Evolutionary conservation across 257 asterid species (phyloP).

Genomic region (Thymus mandschuricus): DNA sequence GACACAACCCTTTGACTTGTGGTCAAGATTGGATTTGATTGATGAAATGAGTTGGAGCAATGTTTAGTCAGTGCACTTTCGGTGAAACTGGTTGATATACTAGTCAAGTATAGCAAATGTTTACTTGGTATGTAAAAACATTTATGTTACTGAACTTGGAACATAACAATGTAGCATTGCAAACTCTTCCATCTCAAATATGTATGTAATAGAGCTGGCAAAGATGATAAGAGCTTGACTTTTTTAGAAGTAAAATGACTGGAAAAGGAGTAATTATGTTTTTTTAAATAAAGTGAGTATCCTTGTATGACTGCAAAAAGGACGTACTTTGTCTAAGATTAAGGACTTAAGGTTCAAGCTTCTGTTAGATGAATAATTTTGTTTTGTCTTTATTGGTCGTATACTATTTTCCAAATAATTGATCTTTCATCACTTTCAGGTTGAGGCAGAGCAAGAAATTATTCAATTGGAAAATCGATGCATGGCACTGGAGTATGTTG

Average conservation of each 20-base stretch:
- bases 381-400: conserved; percentile 5
- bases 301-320: background rate
- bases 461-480: conserved; percentile 46
- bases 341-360: background rate
- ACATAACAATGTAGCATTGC: too few species aligned
- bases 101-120: too few species aligned
- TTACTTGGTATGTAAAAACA: too few species aligned
- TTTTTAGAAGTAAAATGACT: too few species aligned
- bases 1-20: background rate
- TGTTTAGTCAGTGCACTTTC: too few species aligned
- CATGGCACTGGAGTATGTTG: conserved; percentile 50
- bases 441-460: conserved; percentile 64
- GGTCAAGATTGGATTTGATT: conserved; percentile 4
- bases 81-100: too few species aligned
- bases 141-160: too few species aligned
- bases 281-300: too few species aligned
- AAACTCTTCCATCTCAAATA: too few species aligned
- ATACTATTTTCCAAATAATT: background rate
- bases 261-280: too few species aligned
- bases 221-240: too few species aligned
- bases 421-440: conserved; percentile 48
- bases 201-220: too few species aligned
- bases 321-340: background rate
- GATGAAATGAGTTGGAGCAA: background rate
- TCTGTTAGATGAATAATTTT: conserved; percentile 16